Conservation (phyloP, 2,329 filamentous ascomycete species). For the Aspergillus sp. region DNA sequence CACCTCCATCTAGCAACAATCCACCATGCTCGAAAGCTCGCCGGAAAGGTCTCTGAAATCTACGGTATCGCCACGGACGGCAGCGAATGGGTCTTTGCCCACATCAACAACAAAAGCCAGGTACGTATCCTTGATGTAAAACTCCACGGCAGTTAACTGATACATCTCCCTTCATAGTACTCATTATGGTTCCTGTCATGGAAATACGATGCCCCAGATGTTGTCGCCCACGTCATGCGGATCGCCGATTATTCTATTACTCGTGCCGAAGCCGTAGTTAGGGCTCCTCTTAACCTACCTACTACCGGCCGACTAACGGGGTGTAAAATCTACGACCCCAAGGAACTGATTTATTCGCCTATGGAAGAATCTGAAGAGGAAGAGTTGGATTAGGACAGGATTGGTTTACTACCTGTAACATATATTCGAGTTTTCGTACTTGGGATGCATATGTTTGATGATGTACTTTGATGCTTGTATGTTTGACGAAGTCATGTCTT, state of each 20-base stretch:
- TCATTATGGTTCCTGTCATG: background rate
- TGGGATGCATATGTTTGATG: background rate
- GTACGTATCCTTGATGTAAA: background rate
- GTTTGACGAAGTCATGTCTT: too few species aligned
- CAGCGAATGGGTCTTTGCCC: background rate
- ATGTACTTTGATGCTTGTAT: too few species aligned
- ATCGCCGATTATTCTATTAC: background rate
- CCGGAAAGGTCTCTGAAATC: background rate
- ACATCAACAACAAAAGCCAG: background rate
- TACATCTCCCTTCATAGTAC: background rate
- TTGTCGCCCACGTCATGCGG: background rate
- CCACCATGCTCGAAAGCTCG: background rate
- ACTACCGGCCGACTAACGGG: background rate
- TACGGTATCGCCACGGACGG: slow-evolving; percentile 1
- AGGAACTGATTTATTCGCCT: background rate
- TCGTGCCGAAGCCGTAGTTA: background rate
- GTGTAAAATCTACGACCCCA: background rate
- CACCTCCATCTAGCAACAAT: background rate
- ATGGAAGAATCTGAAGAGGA: background rate
- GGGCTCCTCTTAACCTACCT: background rate
- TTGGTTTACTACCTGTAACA: background rate
- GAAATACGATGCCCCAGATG: background rate
- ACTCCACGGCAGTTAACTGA: background rate
- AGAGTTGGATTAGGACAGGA: too few species aligned
- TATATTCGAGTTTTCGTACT: background rate